Evolutionary conservation across 2,329 filamentous ascomycete species (phyloP), one percentile per base, ranked within the genome.

Genomic region (Coniochaeta hoffmannii): DNA sequence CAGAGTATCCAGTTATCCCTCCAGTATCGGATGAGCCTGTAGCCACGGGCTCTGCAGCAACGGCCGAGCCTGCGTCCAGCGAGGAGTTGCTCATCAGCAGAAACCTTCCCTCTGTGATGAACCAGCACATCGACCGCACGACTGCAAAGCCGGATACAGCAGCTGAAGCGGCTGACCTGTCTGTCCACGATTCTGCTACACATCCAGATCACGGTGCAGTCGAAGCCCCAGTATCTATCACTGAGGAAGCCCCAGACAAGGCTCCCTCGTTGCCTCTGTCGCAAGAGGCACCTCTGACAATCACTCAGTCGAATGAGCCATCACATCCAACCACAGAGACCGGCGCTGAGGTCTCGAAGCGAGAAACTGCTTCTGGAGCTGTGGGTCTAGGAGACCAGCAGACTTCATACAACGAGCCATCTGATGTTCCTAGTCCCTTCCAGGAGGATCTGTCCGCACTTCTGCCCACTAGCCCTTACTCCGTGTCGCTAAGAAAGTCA

Each of bases 401-500:
- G 14, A 4, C 10, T 14, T 10, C 28, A n/a, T 15, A 11, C 22
- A 28, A 32, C 22, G 49, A 51, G 24, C n/a, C 6, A 32, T 14
- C 17, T 22, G 28, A 22, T 31, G 49, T 22, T 19, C 28, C 49
- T 15, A 15, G 32, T 12, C 49, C 49, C 2, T 51, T 51, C n/a
- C 17, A 51, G 14, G 49, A 31, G 28, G 49, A 51, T 34, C 8
- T 34, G 10, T 34, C 28, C 10, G 7, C 49, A 8, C 26, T 51
- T 51, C 49, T 51, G 10, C 49, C 31, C 30, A 51, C 49, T 2
- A 51, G 28, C 30, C 49, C 49, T 15, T 51, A 51, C 30, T 32
- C 49, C 31, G 49, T 51, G 15, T 51, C 49, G 10, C 26, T 51
- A n/a, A 64, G 65, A 60, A 62, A 60, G 26, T 53, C 61, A n/a